A percentile compares a stretch with the other conserved stretches of the same genome.
phyloP scores from a whole-genome alignment of 179 eudicot species.

The Dionaea muscipula region DNA sequence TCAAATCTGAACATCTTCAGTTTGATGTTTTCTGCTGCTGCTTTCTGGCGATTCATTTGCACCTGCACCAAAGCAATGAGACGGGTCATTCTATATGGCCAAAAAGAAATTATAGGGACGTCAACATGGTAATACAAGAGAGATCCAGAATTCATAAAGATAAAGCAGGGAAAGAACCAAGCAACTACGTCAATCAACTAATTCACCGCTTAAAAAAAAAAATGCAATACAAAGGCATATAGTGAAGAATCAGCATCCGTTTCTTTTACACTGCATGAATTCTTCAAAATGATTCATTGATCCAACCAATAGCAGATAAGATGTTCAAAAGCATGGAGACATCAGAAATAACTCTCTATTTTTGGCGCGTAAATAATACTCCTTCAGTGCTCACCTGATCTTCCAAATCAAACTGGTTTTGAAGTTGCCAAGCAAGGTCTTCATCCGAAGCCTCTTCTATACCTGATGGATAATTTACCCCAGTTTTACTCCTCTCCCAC shows the following conservation, averaged over 20 bases:
- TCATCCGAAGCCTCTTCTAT: slow-evolving; percentile 40
- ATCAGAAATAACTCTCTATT: not conserved
- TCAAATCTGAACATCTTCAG: slow-evolving; percentile 75
- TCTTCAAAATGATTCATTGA: too few relatives aligned
- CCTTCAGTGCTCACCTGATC: slow-evolving; percentile 38
- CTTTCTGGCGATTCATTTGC: slow-evolving; percentile 28
- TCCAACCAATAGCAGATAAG: not conserved
- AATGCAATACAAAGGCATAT: too few relatives aligned
- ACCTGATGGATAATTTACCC: slow-evolving; percentile 14
- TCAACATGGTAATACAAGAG: not conserved
- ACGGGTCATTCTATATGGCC: not conserved
- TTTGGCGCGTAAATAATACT: not conserved
- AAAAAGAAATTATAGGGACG: not conserved
- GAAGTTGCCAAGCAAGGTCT: slow-evolving; percentile 74
- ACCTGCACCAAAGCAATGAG: slow-evolving; percentile 21
- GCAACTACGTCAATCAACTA: too few relatives aligned
- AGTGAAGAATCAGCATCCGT: not conserved
- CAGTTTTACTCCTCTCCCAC: slow-evolving; percentile 69
- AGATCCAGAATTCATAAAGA: not conserved
- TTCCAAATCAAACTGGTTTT: slow-evolving; percentile 68
- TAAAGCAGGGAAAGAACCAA: not conserved
- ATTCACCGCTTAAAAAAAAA: too few relatives aligned
- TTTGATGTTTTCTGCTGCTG: slow-evolving; percentile 43
- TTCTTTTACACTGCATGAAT: not conserved
- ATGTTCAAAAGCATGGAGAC: not conserved